phyloP scores from a whole-genome alignment of 345 rosid species.

The Zanthoxylum bungeanum region DNA sequence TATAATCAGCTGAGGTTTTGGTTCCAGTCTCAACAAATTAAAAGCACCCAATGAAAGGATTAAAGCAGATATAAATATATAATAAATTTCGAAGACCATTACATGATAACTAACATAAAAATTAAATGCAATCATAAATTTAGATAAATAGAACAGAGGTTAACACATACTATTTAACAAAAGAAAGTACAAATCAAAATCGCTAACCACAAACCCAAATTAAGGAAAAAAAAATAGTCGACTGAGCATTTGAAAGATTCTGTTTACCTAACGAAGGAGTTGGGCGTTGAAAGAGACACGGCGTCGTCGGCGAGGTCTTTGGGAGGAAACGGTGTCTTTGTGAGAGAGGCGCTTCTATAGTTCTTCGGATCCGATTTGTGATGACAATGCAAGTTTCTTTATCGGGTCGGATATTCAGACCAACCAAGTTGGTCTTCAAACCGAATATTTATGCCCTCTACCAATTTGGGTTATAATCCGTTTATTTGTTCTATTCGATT shows the following conservation, averaged over 20 bases:
- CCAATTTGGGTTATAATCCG: too few relatives aligned
- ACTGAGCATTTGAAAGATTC: neutral
- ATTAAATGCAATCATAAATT: neutral
- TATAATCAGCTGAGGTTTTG: too few relatives aligned
- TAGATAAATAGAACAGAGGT: neutral
- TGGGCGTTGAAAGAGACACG: neutral
- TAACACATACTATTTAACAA: neutral
- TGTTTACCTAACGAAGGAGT: neutral
- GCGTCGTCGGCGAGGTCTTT: neutral
- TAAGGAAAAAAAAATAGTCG: neutral
- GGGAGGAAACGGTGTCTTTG: neutral
- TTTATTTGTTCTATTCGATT: too few relatives aligned
- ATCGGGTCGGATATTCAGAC: neutral
- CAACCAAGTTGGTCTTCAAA: too few relatives aligned
- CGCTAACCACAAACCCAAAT: neutral
- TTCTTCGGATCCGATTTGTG: neutral
- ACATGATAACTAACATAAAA: neutral
- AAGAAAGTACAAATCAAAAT: neutral
- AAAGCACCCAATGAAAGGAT: neutral
- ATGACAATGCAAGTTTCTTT: neutral
- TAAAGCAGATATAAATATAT: too few relatives aligned
- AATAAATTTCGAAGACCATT: too few relatives aligned
- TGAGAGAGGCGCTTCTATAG: neutral
- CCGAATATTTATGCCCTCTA: too few relatives aligned
- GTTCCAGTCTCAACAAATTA: neutral